Base-by-base conservation (phyloP, 176 grass and related monocot genomes). In the Areca catechu region DNA sequence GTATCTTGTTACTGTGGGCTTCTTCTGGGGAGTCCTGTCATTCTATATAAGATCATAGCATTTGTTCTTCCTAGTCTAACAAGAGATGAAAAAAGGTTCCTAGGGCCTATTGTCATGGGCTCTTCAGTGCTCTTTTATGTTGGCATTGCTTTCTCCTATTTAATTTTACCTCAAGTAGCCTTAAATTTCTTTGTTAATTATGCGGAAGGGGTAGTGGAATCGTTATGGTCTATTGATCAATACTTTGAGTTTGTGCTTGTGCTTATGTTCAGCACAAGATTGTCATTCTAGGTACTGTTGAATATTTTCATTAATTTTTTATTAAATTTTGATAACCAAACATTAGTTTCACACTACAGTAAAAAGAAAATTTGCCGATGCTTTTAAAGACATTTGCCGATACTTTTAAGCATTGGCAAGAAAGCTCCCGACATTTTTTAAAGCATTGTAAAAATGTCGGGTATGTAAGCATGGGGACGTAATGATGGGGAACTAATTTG, bases 181-280 rank as follows among this genome's bases (percentile, higher is more conserved):
- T 78, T 97, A 62, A 91, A 88, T 63, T 97, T 97, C 75, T 97
- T 97, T 4, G 87, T 97, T 56, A 97, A 82, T 70, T 97, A 97
- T 64, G 93, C 93, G 0, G 87, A 97, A 21, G 93, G 93, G 43
- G 93, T 87, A n/a, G 93, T 92, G 5, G 93, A 97, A 77, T 97
- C 87, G 0, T 24, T 97, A 19, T 97, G 93, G 93, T 97, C 93
- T 5, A 97, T 97, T 60, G 93, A 97, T 29, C 87, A 97, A 65
- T 97, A 92, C 61, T 97, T 97, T 51, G 93, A 92, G 74, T 97
- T 97, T 61, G 66, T 97, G 55, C 93, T 97, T 24, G 60, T 97
- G 34, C 93, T 97, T 65, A 71, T 97, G 63, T 97, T 97, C 73
- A 97, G 93, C 80, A 97, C 93, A 27, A 87, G 93, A 4, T 58